Evolutionary conservation across 2,329 filamentous ascomycete species (phyloP).

Genomic region (Ophidiomyces ophidiicola): DNA sequence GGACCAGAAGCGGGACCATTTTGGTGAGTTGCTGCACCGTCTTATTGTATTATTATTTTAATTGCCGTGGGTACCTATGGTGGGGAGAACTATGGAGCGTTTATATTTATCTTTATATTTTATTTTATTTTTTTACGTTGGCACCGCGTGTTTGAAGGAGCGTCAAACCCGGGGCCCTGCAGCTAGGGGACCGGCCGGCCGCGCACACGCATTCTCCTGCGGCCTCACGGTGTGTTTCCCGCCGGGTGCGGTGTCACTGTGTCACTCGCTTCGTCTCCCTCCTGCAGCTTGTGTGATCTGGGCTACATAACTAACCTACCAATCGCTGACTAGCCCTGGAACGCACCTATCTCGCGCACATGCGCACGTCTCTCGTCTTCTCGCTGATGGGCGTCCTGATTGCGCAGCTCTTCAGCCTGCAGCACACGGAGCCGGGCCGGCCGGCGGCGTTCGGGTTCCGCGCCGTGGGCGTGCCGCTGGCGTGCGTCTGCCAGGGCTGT

Average conservation of each 20-base stretch:
- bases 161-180: background rate
- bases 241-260: too few relatives aligned
- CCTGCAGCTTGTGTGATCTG: background rate
- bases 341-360: conserved; percentile 60
- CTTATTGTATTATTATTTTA: background rate
- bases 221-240: too few relatives aligned
- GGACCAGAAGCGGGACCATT: conserved; percentile 33
- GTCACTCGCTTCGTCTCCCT: too few relatives aligned
- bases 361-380: conserved; percentile 57
- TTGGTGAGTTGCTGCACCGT: conserved; percentile 23
- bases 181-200: background rate
- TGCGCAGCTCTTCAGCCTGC: conserved; percentile 55
- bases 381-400: conserved; percentile 54
- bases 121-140: background rate
- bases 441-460: conserved; percentile 44
- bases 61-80: background rate
- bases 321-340: conserved; percentile 47
- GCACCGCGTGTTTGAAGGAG: background rate
- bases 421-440: conserved; percentile 36
- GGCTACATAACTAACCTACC: background rate
- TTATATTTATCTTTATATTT: background rate
- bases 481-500: conserved; percentile 36
- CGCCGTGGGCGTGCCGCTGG: conserved; percentile 49
- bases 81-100: background rate
- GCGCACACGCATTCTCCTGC: background rate